Conservation (phyloP, 352 stramenopile genomes). For the Hyaloperonospora brassicae region DNA sequence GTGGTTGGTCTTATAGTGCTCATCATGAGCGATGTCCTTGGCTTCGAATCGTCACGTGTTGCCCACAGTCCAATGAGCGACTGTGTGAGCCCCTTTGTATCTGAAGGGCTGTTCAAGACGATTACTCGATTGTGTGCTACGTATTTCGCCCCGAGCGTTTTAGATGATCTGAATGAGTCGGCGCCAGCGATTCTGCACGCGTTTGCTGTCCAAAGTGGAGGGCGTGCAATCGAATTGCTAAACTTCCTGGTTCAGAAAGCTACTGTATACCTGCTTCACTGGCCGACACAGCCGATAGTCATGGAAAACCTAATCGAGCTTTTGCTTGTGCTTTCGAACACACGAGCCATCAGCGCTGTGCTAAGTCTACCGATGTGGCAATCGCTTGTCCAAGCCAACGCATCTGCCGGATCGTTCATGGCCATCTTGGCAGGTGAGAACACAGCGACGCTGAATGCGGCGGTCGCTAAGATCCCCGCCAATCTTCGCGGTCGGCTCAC, state of each 20-base stretch:
- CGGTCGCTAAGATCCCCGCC: conserved; percentile 52
- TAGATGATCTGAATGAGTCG: conserved; percentile 32
- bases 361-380: conserved; percentile 57
- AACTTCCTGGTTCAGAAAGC: conserved; percentile 64
- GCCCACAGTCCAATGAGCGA: conserved; percentile 45
- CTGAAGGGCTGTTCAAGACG: conserved; percentile 63
- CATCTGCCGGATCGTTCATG: conserved; percentile 49
- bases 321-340: conserved; percentile 59
- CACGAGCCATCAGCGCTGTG: conserved; percentile 47
- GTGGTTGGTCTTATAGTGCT: conserved; percentile 59
- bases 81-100: conserved; percentile 71
- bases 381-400: conserved; percentile 65
- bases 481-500: conserved; percentile 52
- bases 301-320: conserved; percentile 81
- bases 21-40: conserved; percentile 60
- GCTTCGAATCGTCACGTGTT: conserved; percentile 59
- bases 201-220: conserved; percentile 54
- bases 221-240: conserved; percentile 46
- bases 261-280: conserved; percentile 69
- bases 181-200: conserved; percentile 47
- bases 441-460: conserved; percentile 27
- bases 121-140: conserved; percentile 69
- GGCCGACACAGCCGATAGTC: conserved; percentile 73
- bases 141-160: conserved; percentile 51
- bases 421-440: conserved; percentile 17